Evolutionary conservation across 2,329 filamentous ascomycete species (phyloP), one percentile per base, ranked within the genome.

Genomic region (Penicillium expansum): DNA sequence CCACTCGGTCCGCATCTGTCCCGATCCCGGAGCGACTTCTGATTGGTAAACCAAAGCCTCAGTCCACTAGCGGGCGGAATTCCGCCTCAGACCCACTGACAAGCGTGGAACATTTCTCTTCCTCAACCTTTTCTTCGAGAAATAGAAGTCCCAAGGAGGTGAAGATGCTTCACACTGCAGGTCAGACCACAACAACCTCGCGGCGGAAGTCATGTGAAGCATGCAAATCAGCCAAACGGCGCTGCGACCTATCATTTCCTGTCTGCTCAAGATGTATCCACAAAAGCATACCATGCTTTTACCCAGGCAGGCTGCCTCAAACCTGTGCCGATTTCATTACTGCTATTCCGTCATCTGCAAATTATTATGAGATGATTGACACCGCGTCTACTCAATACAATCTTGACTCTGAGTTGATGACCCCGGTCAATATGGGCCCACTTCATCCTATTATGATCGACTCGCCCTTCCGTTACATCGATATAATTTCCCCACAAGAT

Each of bases 191-290:
- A n/a, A 76, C 43, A 18, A 18, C 77, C 27, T 62, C 68, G 13
- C 67, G 69, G 27, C 80, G 82, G 45, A 86, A 84, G 69, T 82
- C 84, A 4, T 86, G 83, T 63, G 72, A 77, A 4, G 78, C 79
- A 27, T 86, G 84, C 71, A 83, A 79, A 47, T 80, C 78, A 62
- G 78, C 83, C 24, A 86, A 86, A 68, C 77, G 83, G 14, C 80
- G 80, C 47, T 86, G 84, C 67, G 80, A 83, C 61, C 77, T 81
- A 37, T 76, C 75, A 18, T 66, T 77, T 14, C 83, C 83, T 2
- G 66, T 75, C 13, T 87, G 84, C 62, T 69, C 77, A 16, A 77
- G 84, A 42, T 86, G 84, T 64, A 66, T 70, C 0, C 77, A 79
- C 55, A 77, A 82, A 29, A 69, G 71, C 1, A 67, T 85, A 1